Base-by-base conservation (phyloP, 2,329 filamentous ascomycete species). In the Fusarium sororula region DNA sequence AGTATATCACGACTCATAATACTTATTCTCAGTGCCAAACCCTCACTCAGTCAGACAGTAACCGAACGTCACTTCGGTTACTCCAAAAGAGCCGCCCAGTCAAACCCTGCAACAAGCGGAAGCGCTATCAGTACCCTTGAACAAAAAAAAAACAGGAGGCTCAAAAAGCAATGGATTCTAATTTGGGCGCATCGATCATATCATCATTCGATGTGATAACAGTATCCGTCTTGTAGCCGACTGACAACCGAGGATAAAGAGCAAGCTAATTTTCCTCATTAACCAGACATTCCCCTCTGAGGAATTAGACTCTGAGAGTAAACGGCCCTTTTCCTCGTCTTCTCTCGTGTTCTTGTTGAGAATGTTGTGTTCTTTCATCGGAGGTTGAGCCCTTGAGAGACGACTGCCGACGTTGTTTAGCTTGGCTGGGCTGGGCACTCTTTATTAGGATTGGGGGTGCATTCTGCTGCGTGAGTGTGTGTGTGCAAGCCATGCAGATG, bases 191-290 rank as follows among this genome's bases (percentile, higher is more conserved):
- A 39, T 37, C 28, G 61, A 58, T 70, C n/a, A n/a, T n/a, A n/a
- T n/a, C n/a, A n/a, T n/a, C 37, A 62, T 51, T 69, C 26, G 73
- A 67, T 42, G 44, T 58, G 32, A 58, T 30, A 24, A 42, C 35
- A 65, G 60, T 57, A 57, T 53, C 58, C 55, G 54, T 72, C 68
- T 70, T 70, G 54, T 66, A 72, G 54, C 74, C 70, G 75, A 75
- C 35, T 57, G 67, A 51, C 70, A 70, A 75, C 75, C 75, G 75
- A 77, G 75, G 75, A 74, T 77, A 77, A 75, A 63, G 41, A 24
- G n/a, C 56, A 7, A 48, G 45, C 51, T 68, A 39, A 30, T n/a
- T 70, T 71, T 67, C 38, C 44, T 73, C 42, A 70, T 73, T 73
- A 71, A 61, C 35, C 53, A 64, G 42, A 26, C 61, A 22, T 48